phyloP scores from a whole-genome alignment of 495 filamentous ascomycete genomes.

The Hyaloscypha hepaticicola region DNA sequence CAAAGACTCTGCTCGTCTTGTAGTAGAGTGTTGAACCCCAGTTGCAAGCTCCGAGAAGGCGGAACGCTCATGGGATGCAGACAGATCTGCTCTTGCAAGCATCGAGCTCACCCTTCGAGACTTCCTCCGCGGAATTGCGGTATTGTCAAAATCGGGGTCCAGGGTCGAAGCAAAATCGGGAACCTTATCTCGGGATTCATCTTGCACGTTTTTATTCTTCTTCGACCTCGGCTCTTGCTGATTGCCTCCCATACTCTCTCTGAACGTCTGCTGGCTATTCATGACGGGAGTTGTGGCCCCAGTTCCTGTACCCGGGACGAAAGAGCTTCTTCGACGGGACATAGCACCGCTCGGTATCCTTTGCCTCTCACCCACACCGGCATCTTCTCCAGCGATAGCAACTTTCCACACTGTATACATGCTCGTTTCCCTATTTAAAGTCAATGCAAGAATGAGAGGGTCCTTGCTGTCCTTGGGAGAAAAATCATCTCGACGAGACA shows the following conservation, averaged over 20 bases:
- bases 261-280: conserved; percentile 47
- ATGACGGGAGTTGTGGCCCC: conserved; percentile 78
- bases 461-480: conserved; percentile 22
- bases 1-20: conserved; percentile 69
- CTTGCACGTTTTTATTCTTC: conserved; percentile 42
- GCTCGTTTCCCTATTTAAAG: conserved; percentile 68
- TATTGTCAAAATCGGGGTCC: conserved; percentile 72
- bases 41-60: conserved; percentile 69
- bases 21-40: conserved; percentile 46
- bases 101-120: conserved; percentile 90
- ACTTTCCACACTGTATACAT: conserved; percentile 80
- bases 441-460: conserved; percentile 76
- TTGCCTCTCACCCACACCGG: conserved; percentile 49
- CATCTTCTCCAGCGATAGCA: conserved; percentile 59
- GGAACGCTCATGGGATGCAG: conserved; percentile 68
- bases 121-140: conserved; percentile 65
- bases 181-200: conserved; percentile 37
- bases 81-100: conserved; percentile 86
- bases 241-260: conserved; percentile 50
- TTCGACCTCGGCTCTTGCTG: conserved; percentile 43
- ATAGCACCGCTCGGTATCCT: conserved; percentile 45
- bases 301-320: conserved; percentile 70
- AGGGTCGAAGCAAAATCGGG: conserved; percentile 69
- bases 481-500: conserved; percentile 48
- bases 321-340: conserved; percentile 78